phyloP scores from a whole-genome alignment of 2,329 filamentous ascomycete species.

The Fusarium tjaetaba region DNA sequence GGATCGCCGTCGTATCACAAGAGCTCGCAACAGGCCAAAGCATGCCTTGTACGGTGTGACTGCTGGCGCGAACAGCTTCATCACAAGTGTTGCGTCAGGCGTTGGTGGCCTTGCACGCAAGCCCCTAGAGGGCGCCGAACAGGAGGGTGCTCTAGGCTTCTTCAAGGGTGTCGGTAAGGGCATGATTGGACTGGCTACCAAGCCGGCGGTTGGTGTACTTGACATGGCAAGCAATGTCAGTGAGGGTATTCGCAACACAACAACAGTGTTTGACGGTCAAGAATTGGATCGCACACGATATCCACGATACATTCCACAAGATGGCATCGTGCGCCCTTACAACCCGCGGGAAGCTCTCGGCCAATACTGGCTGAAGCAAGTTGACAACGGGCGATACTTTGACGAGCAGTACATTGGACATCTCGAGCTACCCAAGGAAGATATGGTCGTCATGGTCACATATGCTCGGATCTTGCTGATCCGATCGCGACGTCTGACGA shows the following conservation, averaged over 20 bases:
- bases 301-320: slow-evolving; percentile 88
- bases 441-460: slow-evolving; percentile 90
- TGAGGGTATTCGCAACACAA: slow-evolving; percentile 97
- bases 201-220: slow-evolving; percentile 95
- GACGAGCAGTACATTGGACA: slow-evolving; percentile 98
- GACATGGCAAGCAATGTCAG: slow-evolving; percentile 97
- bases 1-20: slow-evolving; percentile 91
- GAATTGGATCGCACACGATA: slow-evolving; percentile 95
- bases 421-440: slow-evolving; percentile 87
- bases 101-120: slow-evolving; percentile 94
- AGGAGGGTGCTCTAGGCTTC: slow-evolving; percentile 92
- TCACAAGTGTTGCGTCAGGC: slow-evolving; percentile 90
- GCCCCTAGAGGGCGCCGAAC: slow-evolving; percentile 93
- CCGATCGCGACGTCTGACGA: slow-evolving; percentile 82
- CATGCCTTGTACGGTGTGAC: slow-evolving; percentile 97
- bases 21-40: slow-evolving; percentile 92
- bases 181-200: slow-evolving; percentile 91
- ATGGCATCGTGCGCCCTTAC: slow-evolving; percentile 95
- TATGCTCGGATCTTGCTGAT: slow-evolving; percentile 90
- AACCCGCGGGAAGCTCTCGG: slow-evolving; percentile 94
- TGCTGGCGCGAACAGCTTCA: slow-evolving; percentile 92
- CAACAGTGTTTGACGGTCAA: slow-evolving; percentile 95
- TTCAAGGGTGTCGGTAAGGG: slow-evolving; percentile 98
- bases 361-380: slow-evolving; percentile 98
- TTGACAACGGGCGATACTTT: slow-evolving; percentile 98